Evolutionary conservation across 345 rosid species (phyloP).

Genomic region (Erysimum cheiranthoides): DNA sequence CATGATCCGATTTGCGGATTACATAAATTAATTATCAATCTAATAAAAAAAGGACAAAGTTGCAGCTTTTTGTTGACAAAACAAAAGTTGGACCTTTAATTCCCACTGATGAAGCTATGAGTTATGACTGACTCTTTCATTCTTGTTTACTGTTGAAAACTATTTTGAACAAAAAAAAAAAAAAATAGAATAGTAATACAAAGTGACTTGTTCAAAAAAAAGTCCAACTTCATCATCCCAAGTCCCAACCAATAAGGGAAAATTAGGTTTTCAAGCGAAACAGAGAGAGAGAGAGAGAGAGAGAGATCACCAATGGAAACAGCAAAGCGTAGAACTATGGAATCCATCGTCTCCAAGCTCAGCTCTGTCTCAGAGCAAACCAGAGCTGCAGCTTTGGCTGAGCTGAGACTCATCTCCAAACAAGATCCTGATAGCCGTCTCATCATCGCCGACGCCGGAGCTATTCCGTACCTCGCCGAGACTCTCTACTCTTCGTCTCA

Average conservation of each 20-base stretch:
- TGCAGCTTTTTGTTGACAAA: conserved; percentile 1
- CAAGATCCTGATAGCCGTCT: conserved; percentile 75
- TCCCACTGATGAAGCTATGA: neutral
- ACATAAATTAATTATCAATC: neutral
- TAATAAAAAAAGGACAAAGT: neutral
- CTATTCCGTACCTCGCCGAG: conserved; percentile 82
- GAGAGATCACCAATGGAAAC: conserved; percentile 58
- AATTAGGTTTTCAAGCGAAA: neutral
- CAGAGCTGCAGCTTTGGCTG: conserved; percentile 71
- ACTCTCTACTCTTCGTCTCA: conserved; percentile 73
- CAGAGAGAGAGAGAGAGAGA: neutral
- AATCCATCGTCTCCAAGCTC: conserved; percentile 67
- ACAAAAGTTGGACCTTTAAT: neutral
- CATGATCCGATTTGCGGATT: neutral
- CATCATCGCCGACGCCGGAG: conserved; percentile 74
- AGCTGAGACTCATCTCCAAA: conserved; percentile 78
- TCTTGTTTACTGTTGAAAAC: conserved; percentile 15
- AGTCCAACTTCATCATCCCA: conserved; percentile 27
- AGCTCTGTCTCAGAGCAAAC: conserved; percentile 84
- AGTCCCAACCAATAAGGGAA: neutral
- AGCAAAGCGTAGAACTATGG: conserved; percentile 68
- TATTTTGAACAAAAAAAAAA: no score
- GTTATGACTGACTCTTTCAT: neutral
- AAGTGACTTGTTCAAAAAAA: conserved; percentile 7
- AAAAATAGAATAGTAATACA: neutral